Evolutionary conservation across 192 early-diverging fungal genomes (phyloP), one percentile per base, ranked within the genome.

Genomic region (Coemansia sp.): DNA sequence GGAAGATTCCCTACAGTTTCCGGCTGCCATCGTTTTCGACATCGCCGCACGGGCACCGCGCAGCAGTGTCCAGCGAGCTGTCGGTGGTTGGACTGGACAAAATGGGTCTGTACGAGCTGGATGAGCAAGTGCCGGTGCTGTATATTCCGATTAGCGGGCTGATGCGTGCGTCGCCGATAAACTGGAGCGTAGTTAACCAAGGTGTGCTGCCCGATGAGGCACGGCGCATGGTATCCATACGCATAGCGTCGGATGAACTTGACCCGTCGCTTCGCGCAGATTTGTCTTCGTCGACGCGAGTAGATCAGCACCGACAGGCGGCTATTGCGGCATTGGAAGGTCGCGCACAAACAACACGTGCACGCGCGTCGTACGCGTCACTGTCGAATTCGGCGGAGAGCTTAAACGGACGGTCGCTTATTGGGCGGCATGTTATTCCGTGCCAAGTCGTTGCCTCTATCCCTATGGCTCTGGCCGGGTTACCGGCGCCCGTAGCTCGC

Each of bases 21-120:
- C 68, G 78, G 19, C 38, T 75, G 48, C 78, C 78, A 10, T 71
- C 71, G n/a, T 80, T 80, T 50, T 80, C 77, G 36, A 80, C 77
- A 9, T 80, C 77, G 28, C 77, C 77, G 3, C 77, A 80, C 28
- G 77, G 77, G 0, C 77, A 69, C 10, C 71, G 77, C 14, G 77
- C 77, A 5, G 71, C 68, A 11, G 77, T 80, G 26, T 80, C 77
- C 14, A 56, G 71, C 69, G 74, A 81, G 66, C 74, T 81, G 40
- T 80, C 77, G 5, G 77, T 80, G 4, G 77, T 74, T 5, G 74
- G 69, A 11, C 46, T 72, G 37, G 74, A 81, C 60, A 67, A 52
- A 51, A 71, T 72, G 78, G 72, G 78, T 11, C 54, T 81, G 10
- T 75, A 75, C 20, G 78, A 81, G 60, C 74, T 81, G 14, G 78